Base-by-base conservation (phyloP, 1,284 basidiomycete species). In the Cutaneotrichosporon cutaneum region DNA sequence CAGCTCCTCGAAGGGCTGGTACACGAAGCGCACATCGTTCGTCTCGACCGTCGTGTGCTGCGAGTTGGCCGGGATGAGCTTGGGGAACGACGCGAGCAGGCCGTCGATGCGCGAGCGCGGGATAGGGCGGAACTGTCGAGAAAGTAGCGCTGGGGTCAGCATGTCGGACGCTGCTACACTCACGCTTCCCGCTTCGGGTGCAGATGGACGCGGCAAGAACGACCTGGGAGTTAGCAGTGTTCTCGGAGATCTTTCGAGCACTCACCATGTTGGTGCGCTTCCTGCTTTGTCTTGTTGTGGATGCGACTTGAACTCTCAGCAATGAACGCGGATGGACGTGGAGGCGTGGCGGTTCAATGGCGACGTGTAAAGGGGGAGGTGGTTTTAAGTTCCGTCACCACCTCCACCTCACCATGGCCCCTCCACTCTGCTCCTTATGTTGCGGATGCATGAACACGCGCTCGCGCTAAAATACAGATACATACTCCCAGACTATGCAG, bases 21-120 rank as follows among this genome's bases (percentile, higher is more conserved):
- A 99, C 70, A 99, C 95, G 77, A 94, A 99, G 70, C 96, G 91
- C 59, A 95, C 93, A 79, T 94, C 90, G 54, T 87, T 79, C 0
- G 90, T 94, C 81, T 96, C 93, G 69, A 96, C 89, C 14, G 93
- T 93, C 10, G 96, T 99, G 81, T 99, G 96, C 81, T 99, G 95
- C 18, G 91, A 94, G 73, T 93, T 93, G 64, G 89, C 86, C n/a
- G 92, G 93, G 70, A 99, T 95, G 70, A 98, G 88, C 80, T 97
- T 98, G 11, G 95, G 94, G 83, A 99, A 99, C 7, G 94, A 94
- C 10, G 94, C 89, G 50, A 99, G 88, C 35, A 99, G 88, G 47
- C 92, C 91, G 80, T 99, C 94, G 73, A 99, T 92, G 61, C 95
- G 85, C 3, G 93, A 87, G 66, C 92, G 86, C 30, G 92, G 87